These are phyloP conservation scores for Geranomyces variabilis DNA, from an alignment of 192 early-diverging fungal species.

Conservation along the genomic window DNA sequence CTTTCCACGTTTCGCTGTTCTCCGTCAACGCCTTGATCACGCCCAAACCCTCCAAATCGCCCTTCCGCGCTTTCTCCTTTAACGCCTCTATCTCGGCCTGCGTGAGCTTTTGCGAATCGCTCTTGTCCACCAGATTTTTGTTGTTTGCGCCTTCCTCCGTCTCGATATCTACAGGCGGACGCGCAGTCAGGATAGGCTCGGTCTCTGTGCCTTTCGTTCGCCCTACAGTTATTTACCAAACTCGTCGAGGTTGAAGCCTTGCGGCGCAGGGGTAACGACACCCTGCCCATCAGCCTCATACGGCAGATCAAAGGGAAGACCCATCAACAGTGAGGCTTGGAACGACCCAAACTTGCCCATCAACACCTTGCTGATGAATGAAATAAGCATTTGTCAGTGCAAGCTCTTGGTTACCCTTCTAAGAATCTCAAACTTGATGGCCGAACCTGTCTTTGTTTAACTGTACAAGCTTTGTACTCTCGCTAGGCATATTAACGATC, in stretches of 20 bases:
- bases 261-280: neutral
- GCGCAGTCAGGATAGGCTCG: neutral
- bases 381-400: neutral
- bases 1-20: constrained; percentile 82
- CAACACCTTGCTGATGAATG: constrained; percentile 28
- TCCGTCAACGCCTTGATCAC: constrained; percentile 81
- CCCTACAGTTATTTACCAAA: constrained; percentile 63
- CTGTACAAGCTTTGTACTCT: constrained; percentile 28
- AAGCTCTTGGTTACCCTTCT: neutral
- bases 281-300: constrained; percentile 61
- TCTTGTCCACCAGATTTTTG: constrained; percentile 74
- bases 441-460: constrained; percentile 21
- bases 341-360: constrained; percentile 94
- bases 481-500: constrained; percentile 24
- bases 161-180: constrained; percentile 34
- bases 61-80: constrained; percentile 73
- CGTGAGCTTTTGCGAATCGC: constrained; percentile 75
- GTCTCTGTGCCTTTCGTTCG: neutral
- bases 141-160: constrained; percentile 85
- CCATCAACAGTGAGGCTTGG: constrained; percentile 77
- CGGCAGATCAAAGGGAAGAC: constrained; percentile 76
- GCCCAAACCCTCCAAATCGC: constrained; percentile 67
- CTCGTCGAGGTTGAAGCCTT: constrained; percentile 66
- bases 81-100: constrained; percentile 81
- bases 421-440: neutral